These are phyloP conservation scores for Metarhizium brunneum DNA, from an alignment of 2,329 filamentous ascomycete genomes.

Conservation along the genomic window DNA sequence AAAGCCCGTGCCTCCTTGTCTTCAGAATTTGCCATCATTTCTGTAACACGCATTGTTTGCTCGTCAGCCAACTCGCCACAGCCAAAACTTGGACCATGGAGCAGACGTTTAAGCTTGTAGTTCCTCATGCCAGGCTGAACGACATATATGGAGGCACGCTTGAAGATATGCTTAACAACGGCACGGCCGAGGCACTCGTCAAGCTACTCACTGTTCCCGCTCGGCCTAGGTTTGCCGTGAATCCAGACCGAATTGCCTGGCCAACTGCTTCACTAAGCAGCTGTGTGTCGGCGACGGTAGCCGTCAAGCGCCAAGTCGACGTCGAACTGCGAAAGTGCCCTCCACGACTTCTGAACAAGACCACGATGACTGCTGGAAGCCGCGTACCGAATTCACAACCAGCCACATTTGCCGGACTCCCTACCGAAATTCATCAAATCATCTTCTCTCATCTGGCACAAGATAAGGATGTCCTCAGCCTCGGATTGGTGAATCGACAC, in stretches of 20 bases:
- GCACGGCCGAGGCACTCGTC: not conserved
- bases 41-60: too few species aligned
- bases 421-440: not conserved
- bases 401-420: not conserved
- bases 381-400: not conserved
- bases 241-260: not conserved
- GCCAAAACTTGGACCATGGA: not conserved
- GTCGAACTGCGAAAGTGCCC: not conserved
- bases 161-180: not conserved
- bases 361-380: not conserved
- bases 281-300: not conserved
- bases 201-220: not conserved
- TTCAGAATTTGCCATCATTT: too few species aligned
- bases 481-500: not conserved
- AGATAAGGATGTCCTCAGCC: not conserved
- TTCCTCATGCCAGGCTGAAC: not conserved
- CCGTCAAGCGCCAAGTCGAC: not conserved
- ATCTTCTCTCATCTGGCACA: not conserved
- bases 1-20: too few species aligned
- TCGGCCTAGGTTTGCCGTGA: not conserved
- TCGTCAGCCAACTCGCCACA: too few species aligned
- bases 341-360: not conserved
- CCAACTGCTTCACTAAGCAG: not conserved
- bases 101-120: not conserved
- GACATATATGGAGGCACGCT: not conserved